Evolutionary conservation across 2,329 filamentous ascomycete genomes (phyloP), one percentile per base, ranked within the genome.

Genomic region (Neocatenulostroma microsporum): DNA sequence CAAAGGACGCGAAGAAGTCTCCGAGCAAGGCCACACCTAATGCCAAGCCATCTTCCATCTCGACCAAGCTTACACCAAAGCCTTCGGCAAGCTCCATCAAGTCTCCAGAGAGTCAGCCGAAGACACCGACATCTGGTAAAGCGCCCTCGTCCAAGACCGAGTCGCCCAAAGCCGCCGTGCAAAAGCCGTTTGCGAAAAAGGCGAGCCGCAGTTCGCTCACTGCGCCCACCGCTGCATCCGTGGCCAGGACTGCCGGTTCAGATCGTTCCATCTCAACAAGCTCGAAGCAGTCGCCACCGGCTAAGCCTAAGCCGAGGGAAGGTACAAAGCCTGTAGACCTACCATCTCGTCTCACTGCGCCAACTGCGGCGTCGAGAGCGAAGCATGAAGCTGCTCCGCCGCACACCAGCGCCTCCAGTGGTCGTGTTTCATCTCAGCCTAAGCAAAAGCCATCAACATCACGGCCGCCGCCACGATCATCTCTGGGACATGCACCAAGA

Each of bases 291-390:
- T 41, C 49, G 31, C 25, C 35, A 10, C 20, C 41, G 10, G 12
- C 40, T 14, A 50, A 50, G 28, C 37, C 47, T 17, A 80, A 77
- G 55, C 62, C 70, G 26, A 79, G 76, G 58, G 84, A 82, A 9
- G 79, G 79, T 2, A 86, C 82, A 2, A 74, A 77, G 37, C 80
- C 81, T 8, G 66, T 78, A 34, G 75, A 74, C 39, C 65, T 86
- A 1, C 78, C 82, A 7, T 67, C 80, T 8, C 78, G 80, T 39
- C 65, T 86, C 20, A 81, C 71, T 17, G 78, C 80, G 5, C 81
- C 79, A 21, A 87, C 82, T 3, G 74, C 81, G 17, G 71, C 82
- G 1, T 86, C 77, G 1, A 74, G 73, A 12, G 79, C 77, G 11
- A 84, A 80, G 58, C 66, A 71, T 33, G 67, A 67, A 21, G 36